phyloP scores from a whole-genome alignment of 2,329 filamentous ascomycete species.

The Talaromyces sp. region DNA sequence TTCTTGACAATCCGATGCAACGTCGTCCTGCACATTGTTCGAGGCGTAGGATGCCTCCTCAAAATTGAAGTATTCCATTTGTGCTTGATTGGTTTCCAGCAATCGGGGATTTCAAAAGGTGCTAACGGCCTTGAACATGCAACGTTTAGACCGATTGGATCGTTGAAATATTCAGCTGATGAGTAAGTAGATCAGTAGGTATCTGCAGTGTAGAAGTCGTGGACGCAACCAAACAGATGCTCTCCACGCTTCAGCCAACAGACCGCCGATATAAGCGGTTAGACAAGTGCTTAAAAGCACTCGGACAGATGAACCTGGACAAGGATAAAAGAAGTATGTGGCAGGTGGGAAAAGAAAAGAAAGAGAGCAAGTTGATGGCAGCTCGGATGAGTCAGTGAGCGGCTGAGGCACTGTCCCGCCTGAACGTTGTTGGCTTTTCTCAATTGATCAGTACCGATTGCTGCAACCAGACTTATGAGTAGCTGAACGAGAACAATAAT shows the following conservation, averaged over 20 bases:
- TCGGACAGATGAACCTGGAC: neutral
- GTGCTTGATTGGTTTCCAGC: slow-evolving; percentile 5
- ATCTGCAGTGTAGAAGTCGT: neutral
- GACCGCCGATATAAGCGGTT: neutral
- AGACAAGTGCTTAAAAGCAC: neutral
- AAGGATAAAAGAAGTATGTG: neutral
- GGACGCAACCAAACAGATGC: slow-evolving; percentile 3
- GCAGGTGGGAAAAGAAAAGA: neutral
- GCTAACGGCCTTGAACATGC: neutral
- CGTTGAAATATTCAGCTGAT: slow-evolving; percentile 7
- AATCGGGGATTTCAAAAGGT: neutral
- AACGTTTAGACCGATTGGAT: slow-evolving; percentile 8
- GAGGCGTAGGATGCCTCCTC: slow-evolving; percentile 43
- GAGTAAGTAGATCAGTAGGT: neutral
- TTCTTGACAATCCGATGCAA: slow-evolving; percentile 38
- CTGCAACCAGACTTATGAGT: neutral
- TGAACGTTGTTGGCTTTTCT: neutral
- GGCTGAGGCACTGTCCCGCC: neutral
- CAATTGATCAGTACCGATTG: neutral
- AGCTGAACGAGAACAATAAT: neutral
- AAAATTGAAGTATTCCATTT: slow-evolving; percentile 49
- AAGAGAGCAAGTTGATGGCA: neutral
- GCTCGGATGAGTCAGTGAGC: slow-evolving; percentile 5
- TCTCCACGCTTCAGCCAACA: neutral
- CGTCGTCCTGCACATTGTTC: slow-evolving; percentile 31